Evolutionary conservation across 768 basidiomycete genomes (phyloP), one percentile per base, ranked within the genome.

Genomic region (Tricholoma sp.): DNA sequence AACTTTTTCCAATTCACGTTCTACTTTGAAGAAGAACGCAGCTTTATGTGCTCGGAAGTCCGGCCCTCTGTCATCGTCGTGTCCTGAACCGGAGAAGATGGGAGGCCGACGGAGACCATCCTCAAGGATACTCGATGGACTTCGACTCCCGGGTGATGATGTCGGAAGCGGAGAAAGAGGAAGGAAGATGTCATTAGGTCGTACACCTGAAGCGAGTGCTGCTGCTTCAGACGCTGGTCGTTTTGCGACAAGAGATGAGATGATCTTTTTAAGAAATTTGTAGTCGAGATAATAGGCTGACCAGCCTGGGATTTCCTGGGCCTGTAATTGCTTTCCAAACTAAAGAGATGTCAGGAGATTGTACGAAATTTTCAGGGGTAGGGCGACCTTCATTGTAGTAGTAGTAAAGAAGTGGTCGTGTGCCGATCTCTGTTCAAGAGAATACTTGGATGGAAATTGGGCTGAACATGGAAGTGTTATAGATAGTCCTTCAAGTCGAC

Each of bases 291-390:
- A 98, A 76, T 91, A 92, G 42, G 78, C 70, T 29, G 91, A 92
- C 96, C 96, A 99, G 75, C 95, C 96, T 52, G 96, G 94, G 54
- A 98, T 86, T 76, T 97, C 94, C 70, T 96, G 90, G 31, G 89
- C 85, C 72, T 94, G 94, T 59, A 99, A 94, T 59, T 93, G 89
- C 78, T 99, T 99, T 65, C 97, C 97, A 72, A 99, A 99, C 95
- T 98, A 45, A 12, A 49, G 41, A 49, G 48, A 53, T 36, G 45
- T 41, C 42, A 52, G 54, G 34, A 52, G 31, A 57, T 53, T 50
- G 51, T 39, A 17, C 54, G 51, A 45, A 49, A 24, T 47, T 50
- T 24, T 24, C 59, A 63, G 51, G 59, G 54, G 56, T 45, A 49
- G 33, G 18, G 45, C 52, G 31, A 66, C 65, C 65, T 66, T 66